Base-by-base conservation (phyloP, 1,284 basidiomycete genomes). In the Pyrrhoderma noxium region DNA sequence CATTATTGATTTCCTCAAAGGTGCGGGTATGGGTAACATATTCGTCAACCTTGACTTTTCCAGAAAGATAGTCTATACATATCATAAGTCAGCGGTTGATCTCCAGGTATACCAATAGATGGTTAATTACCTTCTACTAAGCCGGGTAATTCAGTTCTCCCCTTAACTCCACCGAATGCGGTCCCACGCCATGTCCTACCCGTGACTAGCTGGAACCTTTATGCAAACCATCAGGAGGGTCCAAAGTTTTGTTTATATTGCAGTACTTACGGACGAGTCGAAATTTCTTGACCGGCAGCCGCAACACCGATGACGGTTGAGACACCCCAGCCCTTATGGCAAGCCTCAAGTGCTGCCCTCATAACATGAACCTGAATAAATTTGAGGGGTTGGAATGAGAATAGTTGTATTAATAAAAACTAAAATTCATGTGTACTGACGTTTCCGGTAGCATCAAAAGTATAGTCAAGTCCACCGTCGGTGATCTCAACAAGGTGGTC, bases 281-380 rank as follows among this genome's bases (percentile, higher is more conserved):
- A 82, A 62, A 99, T 98, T 70, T 99, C 95, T 64, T 96, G 85
- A 4, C 96, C 96, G n/a, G 96, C 91, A 37, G 92, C 89, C 4
- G 92, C 92, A 38, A 95, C 92, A 59, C 91, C 96, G 57, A 98
- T 97, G 59, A 98, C 70, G 48, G 93, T 98, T 57, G 85, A 92
- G 38, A 97, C 85, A 64, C 96, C 95, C 93, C 93, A 97, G n/a
- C 93, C 93, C 68, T 99, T 99, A 73, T 99, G 96, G 69, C 94
- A 98, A 16, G 91, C 87, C 72, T 99, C 95, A 48, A 99, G 80
- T 31, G 95, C 96, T 49, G 84, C 75, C 57, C 95, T 85, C 95
- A 99, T 99, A 54, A 98, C 95, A 38, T 90, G 71, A 13, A 93
- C 83, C 84, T 85, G 47, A 25, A n/a, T n/a, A n/a, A n/a, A n/a